A percentile compares a stretch with the other conserved stretches of the same genome.
phyloP scores from a whole-genome alignment of 1,284 basidiomycete species.

The Ustilago bromivora region DNA sequence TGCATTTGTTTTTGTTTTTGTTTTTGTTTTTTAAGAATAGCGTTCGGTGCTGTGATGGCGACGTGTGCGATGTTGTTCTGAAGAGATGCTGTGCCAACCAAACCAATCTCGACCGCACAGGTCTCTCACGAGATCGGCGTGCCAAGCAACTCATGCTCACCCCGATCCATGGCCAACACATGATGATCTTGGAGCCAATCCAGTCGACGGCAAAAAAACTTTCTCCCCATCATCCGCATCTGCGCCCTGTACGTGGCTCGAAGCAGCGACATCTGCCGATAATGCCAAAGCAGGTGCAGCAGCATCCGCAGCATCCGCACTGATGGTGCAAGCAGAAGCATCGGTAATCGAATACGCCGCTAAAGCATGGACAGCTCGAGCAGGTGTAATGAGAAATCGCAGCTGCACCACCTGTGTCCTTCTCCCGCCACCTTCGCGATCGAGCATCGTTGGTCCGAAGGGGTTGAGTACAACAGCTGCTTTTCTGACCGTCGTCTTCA shows the following conservation, averaged over 20 bases:
- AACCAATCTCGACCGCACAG: too few species aligned
- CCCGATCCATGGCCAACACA: conserved; percentile 14
- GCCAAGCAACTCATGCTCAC: conserved; percentile 11
- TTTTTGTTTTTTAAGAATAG: too few species aligned
- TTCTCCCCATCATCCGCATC: conserved; percentile 6
- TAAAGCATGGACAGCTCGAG: conserved; percentile 19
- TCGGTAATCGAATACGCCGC: conserved; percentile 4
- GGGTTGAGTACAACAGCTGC: conserved; percentile 39
- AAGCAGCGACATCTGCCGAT: background rate
- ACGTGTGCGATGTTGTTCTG: too few species aligned
- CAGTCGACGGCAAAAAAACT: background rate
- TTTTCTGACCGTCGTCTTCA: conserved; percentile 27
- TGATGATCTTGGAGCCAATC: conserved; percentile 22
- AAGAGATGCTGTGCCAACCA: background rate
- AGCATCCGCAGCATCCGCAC: background rate
- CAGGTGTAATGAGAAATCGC: conserved; percentile 31
- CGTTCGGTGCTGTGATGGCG: too few species aligned
- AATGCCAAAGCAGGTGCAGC: background rate
- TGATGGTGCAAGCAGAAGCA: background rate
- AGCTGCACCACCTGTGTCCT: conserved; percentile 2
- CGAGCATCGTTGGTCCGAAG: conserved; percentile 30
- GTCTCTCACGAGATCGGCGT: too few species aligned
- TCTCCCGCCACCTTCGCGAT: background rate
- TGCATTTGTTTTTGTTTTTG: too few species aligned
- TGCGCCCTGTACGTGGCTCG: background rate